phyloP scores from a whole-genome alignment of 2,329 filamentous ascomycete genomes.

The Polytolypa hystricis region DNA sequence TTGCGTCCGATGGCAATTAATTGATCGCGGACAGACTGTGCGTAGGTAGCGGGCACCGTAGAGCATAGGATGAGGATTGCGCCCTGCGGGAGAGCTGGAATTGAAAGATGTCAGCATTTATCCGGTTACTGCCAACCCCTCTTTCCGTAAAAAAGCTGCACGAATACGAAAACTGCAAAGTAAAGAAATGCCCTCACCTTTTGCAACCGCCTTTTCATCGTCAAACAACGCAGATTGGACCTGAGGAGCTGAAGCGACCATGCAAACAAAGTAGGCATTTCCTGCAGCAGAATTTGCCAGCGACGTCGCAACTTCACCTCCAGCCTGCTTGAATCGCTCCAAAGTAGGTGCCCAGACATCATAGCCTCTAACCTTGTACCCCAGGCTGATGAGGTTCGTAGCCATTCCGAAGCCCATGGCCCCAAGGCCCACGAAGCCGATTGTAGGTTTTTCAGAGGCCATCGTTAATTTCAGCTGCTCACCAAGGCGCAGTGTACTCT shows the following conservation, averaged over 20 bases:
- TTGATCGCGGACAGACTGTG: slow-evolving; percentile 48
- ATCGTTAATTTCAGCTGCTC: too few relatives aligned
- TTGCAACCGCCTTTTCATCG: slow-evolving; percentile 39
- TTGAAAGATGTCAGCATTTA: not conserved
- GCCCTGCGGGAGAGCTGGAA: slow-evolving; percentile 40
- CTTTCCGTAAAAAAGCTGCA: too few relatives aligned
- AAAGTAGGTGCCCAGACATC: slow-evolving; percentile 59
- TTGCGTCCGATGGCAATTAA: slow-evolving; percentile 44
- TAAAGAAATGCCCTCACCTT: slow-evolving; percentile 13
- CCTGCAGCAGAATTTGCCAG: slow-evolving; percentile 50
- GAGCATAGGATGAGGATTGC: slow-evolving; percentile 57
- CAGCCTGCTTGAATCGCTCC: slow-evolving; percentile 52
- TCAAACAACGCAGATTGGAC: slow-evolving; percentile 56
- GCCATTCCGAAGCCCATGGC: slow-evolving; percentile 80
- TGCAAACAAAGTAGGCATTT: slow-evolving; percentile 55
- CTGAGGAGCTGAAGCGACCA: slow-evolving; percentile 65
- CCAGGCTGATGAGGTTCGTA: slow-evolving; percentile 56
- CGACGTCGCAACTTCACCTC: slow-evolving; percentile 49
- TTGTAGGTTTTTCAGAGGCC: slow-evolving; percentile 30
- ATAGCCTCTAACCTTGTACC: slow-evolving; percentile 58
- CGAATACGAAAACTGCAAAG: not conserved
- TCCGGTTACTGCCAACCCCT: too few relatives aligned
- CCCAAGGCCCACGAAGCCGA: slow-evolving; percentile 64
- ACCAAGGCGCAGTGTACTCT: too few relatives aligned
- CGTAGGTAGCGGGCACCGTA: slow-evolving; percentile 58